Base-by-base conservation (phyloP, 345 rosid genomes). In the Eutrema yunnanense region DNA sequence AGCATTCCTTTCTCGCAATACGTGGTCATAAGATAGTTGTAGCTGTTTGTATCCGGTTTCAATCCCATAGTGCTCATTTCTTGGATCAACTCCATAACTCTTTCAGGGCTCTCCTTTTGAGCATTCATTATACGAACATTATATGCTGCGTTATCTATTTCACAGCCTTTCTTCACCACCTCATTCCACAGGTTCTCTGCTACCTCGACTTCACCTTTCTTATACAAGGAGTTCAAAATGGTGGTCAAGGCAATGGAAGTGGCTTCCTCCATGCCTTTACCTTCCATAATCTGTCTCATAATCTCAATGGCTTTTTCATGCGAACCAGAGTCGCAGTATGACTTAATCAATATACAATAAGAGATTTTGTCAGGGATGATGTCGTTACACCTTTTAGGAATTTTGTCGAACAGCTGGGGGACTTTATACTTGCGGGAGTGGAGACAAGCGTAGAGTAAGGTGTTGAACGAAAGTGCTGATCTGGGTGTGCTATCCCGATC, bases 161-260 rank as follows among this genome's bases (percentile, higher is more conserved):
- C 83, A 2, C 82, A 76, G 0, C 94, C 98, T 7, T 62, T 85
- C 57, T 36, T 74, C 77, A 78, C 73, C 94, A 90, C 86, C 63
- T 82, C 83, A 0, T 32, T 69, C 98, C 96, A 86, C 62, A 88
- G 54, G 50, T 58, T 82, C 22, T 88, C 95, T 0, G 95, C 98
- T 10, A 83, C 81, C 32, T 81, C 75, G 2, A 69, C 9, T 19
- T 79, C 63, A 14, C 92, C 90, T 1, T 47, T 77, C n/a, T n/a
- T n/a, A n/a, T n/a, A n/a, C n/a, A n/a, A n/a, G 7, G 78, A 73
- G 50, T 71, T 68, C 73, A 88, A 69, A 46, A 88, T 73, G 0
- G 92, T 85, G 0, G 95, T 90, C 46, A 65, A 84, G 40, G 89
- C 79, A 29, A 92, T 83, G 2, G 83, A 65, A 6, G 84, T 85